Percentiles rank a stretch among this genome's conserved stretches.
Conservation (phyloP, 805 yeast genomes). For the Cyberlindnera maritima region DNA sequence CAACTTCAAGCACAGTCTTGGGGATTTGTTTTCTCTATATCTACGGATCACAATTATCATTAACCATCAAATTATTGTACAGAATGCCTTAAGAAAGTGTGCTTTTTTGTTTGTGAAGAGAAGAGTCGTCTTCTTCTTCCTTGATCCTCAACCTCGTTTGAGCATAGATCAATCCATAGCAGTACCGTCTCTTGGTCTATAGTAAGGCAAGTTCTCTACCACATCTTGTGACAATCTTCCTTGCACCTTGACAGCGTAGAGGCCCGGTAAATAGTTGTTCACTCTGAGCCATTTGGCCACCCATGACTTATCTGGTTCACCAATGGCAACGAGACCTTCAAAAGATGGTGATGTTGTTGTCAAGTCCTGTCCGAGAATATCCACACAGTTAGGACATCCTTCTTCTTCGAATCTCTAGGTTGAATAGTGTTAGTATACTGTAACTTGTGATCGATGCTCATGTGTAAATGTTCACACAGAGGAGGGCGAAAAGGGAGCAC, state of each 20-base stretch:
- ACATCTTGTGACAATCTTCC: slow-evolving; percentile 91
- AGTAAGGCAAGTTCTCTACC: slow-evolving; percentile 67
- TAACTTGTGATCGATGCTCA: background rate
- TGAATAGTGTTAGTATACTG: background rate
- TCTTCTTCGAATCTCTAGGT: slow-evolving; percentile 61
- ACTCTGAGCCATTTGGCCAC: slow-evolving; percentile 95
- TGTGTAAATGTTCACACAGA: background rate
- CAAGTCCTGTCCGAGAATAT: slow-evolving; percentile 82
- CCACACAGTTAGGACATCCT: slow-evolving; percentile 97
- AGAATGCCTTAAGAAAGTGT: too few species aligned
- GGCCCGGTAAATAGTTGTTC: slow-evolving; percentile 82
- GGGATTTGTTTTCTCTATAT: too few species aligned
- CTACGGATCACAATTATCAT: too few species aligned
- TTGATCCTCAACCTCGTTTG: background rate
- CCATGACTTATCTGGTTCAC: slow-evolving; percentile 87
- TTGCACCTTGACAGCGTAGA: slow-evolving; percentile 90
- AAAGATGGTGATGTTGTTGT: slow-evolving; percentile 91
- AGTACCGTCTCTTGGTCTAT: slow-evolving; percentile 94
- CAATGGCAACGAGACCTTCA: slow-evolving; percentile 91
- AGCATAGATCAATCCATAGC: slow-evolving; percentile 50
- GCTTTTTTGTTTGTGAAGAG: background rate
- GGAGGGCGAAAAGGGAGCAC: too few species aligned
- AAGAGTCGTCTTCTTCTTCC: background rate
- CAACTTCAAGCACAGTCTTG: too few species aligned
- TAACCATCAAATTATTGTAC: too few species aligned